Percentiles rank a stretch among this genome's conserved stretches.
Evolutionary conservation across 805 yeast genomes (phyloP).

Genomic region (Metschnikowia corniflorae): DNA sequence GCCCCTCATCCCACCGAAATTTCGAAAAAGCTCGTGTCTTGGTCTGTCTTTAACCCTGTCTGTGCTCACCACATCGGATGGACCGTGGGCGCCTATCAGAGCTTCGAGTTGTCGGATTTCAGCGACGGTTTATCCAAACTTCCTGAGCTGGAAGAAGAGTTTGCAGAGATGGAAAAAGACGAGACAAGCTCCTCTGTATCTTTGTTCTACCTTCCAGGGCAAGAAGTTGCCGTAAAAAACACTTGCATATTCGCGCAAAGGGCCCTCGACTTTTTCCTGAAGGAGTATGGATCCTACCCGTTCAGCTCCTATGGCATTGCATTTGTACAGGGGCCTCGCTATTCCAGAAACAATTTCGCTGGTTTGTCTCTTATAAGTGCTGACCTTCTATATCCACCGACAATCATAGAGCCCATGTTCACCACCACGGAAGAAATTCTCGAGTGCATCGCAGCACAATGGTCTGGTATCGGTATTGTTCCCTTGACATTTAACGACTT

Average conservation of each 20-base stretch:
- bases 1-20: conserved; percentile 72
- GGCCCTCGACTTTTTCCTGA: conserved; percentile 78
- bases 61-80: conserved; percentile 95
- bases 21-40: conserved; percentile 69
- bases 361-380: conserved; percentile 66
- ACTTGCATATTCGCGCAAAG: conserved; percentile 72
- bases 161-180: conserved; percentile 29
- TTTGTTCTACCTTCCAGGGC: conserved; percentile 62
- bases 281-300: conserved; percentile 92
- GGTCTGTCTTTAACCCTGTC: conserved; percentile 75
- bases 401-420: conserved; percentile 74
- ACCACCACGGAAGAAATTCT: conserved; percentile 64
- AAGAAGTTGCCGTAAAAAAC: conserved; percentile 54
- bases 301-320: conserved; percentile 76
- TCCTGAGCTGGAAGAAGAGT: conserved; percentile 28
- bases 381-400: conserved; percentile 64
- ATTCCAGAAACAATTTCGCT: conserved; percentile 53
- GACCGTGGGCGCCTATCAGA: conserved; percentile 86
- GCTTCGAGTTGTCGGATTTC: conserved; percentile 49
- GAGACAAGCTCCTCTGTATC: conserved; percentile 38
- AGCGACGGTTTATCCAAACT: conserved; percentile 27
- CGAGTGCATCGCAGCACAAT: conserved; percentile 75
- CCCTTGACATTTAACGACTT: conserved; percentile 75
- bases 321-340: conserved; percentile 46
- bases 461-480: conserved; percentile 90